Conservation (phyloP, 805 yeast species). For the Komagataella populi region DNA sequence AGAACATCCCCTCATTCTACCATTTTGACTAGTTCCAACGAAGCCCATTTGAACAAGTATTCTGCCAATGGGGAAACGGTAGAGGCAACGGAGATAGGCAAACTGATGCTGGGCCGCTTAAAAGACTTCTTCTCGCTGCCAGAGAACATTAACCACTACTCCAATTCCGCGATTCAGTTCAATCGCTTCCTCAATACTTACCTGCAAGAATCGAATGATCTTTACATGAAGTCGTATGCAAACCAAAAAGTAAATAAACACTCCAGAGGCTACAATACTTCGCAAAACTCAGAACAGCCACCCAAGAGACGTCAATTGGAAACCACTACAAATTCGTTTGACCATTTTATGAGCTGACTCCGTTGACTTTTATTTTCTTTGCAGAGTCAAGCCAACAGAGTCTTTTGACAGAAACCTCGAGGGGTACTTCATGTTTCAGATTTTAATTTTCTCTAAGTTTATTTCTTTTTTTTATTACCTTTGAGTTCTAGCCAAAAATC, state of each 20-base stretch:
- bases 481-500: too few species aligned
- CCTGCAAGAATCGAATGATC: constrained; percentile 3
- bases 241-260: constrained; percentile 3
- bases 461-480: too few species aligned
- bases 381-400: not conserved
- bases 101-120: constrained; percentile 1
- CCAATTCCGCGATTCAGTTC: constrained; percentile 1
- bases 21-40: not conserved
- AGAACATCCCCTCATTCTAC: not conserved
- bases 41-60: not conserved
- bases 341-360: not conserved
- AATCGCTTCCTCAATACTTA: constrained; percentile 1
- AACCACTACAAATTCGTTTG: not conserved
- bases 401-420: not conserved
- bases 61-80: not conserved
- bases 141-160: not conserved
- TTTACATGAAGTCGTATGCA: constrained; percentile 2
- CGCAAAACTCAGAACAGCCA: not conserved
- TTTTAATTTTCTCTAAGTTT: too few species aligned
- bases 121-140: constrained; percentile 2
- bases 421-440: too few species aligned
- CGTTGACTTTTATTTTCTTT: not conserved
- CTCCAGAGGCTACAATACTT: not conserved
- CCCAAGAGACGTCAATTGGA: not conserved
- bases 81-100: constrained; percentile 1